A percentile compares a stretch with the other conserved stretches of the same genome.
Conservation (phyloP, 441 rosid species). For the Arabidopsis hybrid region DNA sequence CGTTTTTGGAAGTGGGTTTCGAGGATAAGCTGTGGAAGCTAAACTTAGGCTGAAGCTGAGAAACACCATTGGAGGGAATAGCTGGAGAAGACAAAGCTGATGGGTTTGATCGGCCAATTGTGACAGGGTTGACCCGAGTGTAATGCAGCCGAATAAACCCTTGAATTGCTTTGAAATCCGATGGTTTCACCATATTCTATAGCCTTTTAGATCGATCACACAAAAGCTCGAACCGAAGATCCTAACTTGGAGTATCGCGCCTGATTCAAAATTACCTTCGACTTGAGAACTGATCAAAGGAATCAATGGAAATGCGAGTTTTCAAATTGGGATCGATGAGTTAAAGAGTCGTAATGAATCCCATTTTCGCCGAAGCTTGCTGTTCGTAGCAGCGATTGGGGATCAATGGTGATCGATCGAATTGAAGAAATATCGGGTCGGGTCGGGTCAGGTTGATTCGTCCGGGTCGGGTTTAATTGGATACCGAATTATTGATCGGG, state of each 20-base stretch:
- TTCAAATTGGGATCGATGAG: not conserved
- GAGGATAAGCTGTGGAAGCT: conserved; percentile 42
- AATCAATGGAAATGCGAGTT: conserved; percentile 1
- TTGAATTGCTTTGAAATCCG: conserved; percentile 53
- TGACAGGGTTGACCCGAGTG: conserved; percentile 42
- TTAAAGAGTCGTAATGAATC: no score
- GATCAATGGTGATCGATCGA: not conserved
- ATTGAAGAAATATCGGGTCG: not conserved
- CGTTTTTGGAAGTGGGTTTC: conserved; percentile 47
- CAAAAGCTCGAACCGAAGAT: conserved; percentile 8
- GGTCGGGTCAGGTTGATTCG: not conserved
- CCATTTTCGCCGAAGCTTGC: conserved; percentile 31
- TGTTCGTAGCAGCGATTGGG: conserved; percentile 18
- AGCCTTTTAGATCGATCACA: conserved; percentile 21
- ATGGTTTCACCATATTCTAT: conserved; percentile 64
- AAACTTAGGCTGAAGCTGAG: conserved; percentile 40
- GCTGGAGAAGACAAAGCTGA: conserved; percentile 30
- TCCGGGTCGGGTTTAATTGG: conserved; percentile 17
- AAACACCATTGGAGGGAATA: conserved; percentile 41
- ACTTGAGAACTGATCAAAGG: not conserved
- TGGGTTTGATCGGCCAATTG: conserved; percentile 38
- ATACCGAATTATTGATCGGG: conserved; percentile 28
- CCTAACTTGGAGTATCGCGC: not conserved
- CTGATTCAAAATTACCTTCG: not conserved
- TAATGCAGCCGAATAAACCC: conserved; percentile 57